These are phyloP conservation scores for Cairneyella variabilis DNA, from an alignment of 495 filamentous ascomycete genomes.

Conservation along the genomic window DNA sequence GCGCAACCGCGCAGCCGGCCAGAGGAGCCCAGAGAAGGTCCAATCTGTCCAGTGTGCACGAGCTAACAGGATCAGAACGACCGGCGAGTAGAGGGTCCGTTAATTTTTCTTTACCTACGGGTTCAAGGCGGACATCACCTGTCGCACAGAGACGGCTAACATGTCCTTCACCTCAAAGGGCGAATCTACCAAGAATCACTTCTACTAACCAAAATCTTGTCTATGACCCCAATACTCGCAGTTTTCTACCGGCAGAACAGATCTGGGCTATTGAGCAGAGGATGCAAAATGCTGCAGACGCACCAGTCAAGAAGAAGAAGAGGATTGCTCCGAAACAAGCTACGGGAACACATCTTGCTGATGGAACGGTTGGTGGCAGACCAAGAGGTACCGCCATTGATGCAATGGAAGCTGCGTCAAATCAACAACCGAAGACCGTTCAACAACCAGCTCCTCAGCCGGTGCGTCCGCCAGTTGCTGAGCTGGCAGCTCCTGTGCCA, in stretches of 20 bases:
- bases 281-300: conserved; percentile 43
- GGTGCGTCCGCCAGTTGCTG: background rate
- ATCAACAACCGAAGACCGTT: background rate
- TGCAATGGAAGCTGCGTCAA: conserved; percentile 17
- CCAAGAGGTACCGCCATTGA: conserved; percentile 32
- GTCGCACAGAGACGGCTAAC: conserved; percentile 23
- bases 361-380: conserved; percentile 31
- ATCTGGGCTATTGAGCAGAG: conserved; percentile 34
- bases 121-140: conserved; percentile 33
- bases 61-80: conserved; percentile 37
- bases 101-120: conserved; percentile 84
- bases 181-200: conserved; percentile 15
- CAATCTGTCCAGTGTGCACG: conserved; percentile 22
- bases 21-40: conserved; percentile 16
- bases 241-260: conserved; percentile 42
- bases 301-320: conserved; percentile 52
- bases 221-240: conserved; percentile 55
- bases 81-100: conserved; percentile 64
- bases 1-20: conserved; percentile 5
- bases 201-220: conserved; percentile 36
- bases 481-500: background rate
- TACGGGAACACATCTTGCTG: conserved; percentile 42
- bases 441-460: background rate
- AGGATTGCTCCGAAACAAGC: conserved; percentile 35
- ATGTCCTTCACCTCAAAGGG: conserved; percentile 23